Evolutionary conservation across 352 stramenopile genomes (phyloP).

Genomic region (Phytophthora nicotianae): DNA sequence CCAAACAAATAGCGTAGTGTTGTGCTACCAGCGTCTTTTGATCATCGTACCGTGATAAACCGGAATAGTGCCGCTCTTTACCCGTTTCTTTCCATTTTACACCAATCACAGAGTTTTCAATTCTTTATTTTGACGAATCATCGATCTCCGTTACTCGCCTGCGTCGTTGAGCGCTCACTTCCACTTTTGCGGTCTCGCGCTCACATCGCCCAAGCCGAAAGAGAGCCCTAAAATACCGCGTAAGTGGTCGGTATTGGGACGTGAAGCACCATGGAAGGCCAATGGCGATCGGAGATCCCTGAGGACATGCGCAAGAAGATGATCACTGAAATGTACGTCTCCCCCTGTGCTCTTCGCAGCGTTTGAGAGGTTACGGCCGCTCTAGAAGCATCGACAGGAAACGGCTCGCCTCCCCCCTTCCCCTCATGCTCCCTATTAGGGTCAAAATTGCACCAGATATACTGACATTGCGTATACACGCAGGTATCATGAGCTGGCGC

Average conservation of each 20-base stretch:
- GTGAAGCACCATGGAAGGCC: constrained; percentile 52
- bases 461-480: background rate
- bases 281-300: constrained; percentile 80
- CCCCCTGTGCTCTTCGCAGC: background rate
- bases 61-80: constrained; percentile 18
- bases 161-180: constrained; percentile 36
- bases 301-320: constrained; percentile 87
- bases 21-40: no score
- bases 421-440: background rate
- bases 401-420: constrained; percentile 9
- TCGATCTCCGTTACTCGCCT: background rate
- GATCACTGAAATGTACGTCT: constrained; percentile 86
- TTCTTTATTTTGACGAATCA: no score
- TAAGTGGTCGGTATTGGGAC: constrained; percentile 16
- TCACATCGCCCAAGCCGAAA: constrained; percentile 19
- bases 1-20: constrained; percentile 21
- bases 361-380: background rate
- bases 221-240: constrained; percentile 15
- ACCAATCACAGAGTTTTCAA: no score
- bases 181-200: constrained; percentile 41
- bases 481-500: constrained; percentile 86
- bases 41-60: background rate
- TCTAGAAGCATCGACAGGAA: constrained; percentile 10
- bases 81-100: constrained; percentile 28
- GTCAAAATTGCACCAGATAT: background rate